Conservation (phyloP, 208 protist genomes). For the Plasmodiophora brassicae region DNA sequence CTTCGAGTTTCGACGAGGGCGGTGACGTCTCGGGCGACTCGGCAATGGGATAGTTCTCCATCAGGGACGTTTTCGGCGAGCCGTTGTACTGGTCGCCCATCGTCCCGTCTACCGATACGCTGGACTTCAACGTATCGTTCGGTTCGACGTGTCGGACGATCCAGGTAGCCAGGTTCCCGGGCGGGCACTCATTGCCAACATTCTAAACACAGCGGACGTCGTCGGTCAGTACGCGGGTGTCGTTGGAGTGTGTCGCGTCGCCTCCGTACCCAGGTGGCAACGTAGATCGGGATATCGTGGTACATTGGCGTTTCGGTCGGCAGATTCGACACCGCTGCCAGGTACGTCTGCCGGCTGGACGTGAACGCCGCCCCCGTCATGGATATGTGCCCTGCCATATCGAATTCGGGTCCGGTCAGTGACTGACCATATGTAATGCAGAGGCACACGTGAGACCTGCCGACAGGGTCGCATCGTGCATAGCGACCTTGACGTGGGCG, state of each 20-base stretch:
- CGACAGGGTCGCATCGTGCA: neutral
- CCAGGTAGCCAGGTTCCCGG: neutral
- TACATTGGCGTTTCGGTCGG: neutral
- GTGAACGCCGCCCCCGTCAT: neutral
- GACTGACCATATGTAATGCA: too few species aligned
- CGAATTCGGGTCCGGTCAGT: too few species aligned
- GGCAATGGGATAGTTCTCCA: neutral
- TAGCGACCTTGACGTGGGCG: conserved; percentile 16
- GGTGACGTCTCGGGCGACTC: neutral
- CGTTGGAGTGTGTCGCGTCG: neutral
- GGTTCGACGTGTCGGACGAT: neutral
- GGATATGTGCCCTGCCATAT: neutral
- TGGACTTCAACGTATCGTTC: neutral
- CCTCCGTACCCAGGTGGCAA: neutral
- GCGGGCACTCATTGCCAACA: conserved; percentile 21
- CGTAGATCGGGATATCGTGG: neutral
- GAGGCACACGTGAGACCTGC: neutral
- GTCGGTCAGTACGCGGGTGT: neutral
- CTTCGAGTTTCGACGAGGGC: neutral
- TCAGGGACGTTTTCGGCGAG: neutral
- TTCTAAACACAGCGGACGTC: neutral
- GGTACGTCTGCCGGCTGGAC: neutral
- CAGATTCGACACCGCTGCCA: neutral
- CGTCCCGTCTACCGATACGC: neutral
- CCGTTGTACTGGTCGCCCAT: too few species aligned